Evolutionary conservation across 2,329 filamentous ascomycete species (phyloP), one percentile per base, ranked within the genome.

Genomic region (Diaporthe batatas): DNA sequence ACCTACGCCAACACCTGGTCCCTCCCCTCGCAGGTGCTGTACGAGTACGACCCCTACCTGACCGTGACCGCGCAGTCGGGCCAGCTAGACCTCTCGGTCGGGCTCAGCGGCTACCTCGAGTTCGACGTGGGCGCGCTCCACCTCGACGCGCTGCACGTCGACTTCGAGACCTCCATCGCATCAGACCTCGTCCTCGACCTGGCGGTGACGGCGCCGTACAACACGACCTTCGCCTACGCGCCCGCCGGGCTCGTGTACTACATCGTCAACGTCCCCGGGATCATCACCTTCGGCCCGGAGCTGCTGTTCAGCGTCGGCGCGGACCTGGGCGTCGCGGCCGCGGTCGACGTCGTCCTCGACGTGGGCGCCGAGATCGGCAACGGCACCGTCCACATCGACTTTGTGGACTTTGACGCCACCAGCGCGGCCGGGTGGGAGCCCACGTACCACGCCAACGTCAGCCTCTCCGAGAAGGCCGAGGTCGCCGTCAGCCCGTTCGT

Each of bases 91-190:
- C 79, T 81, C 32, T 78, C 78, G 23, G 78, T 84, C 51, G 82
- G 81, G 18, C 81, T 86, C 57, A 84, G 83, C 1, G 84, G 84
- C 44, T 81, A 82, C 72, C 78, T 86, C n/a, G 78, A 79, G 64
- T 85, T 84, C 77, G 81, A 81, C 74, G 81, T 85, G 74, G 76
- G 79, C 59, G 73, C 74, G n/a, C 77, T 78, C 53, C 76, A 79
- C 53, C 76, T 84, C 6, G 76, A 83, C 55, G 76, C 78, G 34
- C 79, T 86, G 6, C 83, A 82, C 76, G 83, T 86, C 57, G 83
- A 86, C 73, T 79, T 86, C 73, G 83, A 85, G 68, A 79, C 83
- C 29, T 75, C 77, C 29, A 79, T 85, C 68, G 79, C 78, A 21
- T 80, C 82, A 2, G 78, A 81, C 44, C 74, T 86, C 3, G 80